These are phyloP conservation scores for Ceratocystis papillata DNA, from an alignment of 2,329 filamentous ascomycete species.

Conservation along the genomic window DNA sequence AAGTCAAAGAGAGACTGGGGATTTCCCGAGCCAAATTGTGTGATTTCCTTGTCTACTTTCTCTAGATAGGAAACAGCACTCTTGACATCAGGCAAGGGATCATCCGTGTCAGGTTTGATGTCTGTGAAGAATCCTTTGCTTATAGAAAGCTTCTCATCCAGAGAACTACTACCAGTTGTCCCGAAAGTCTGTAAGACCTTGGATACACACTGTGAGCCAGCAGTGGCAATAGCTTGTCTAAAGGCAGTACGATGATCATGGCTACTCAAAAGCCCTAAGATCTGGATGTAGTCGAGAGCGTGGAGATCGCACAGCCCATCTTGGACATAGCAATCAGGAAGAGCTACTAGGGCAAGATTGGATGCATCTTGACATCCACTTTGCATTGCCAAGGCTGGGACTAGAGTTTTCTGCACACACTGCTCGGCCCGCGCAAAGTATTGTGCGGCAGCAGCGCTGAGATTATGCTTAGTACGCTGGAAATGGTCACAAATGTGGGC, in stretches of 20 bases:
- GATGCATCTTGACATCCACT: constrained; percentile 11
- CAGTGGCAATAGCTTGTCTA: constrained; percentile 9
- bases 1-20: constrained; percentile 15
- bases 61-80: constrained; percentile 7
- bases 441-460: neutral
- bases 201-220: constrained; percentile 3
- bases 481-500: constrained; percentile 19
- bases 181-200: constrained; percentile 13
- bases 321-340: constrained; percentile 17
- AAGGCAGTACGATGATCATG: constrained; percentile 22
- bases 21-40: neutral
- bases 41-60: neutral
- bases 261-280: constrained; percentile 16
- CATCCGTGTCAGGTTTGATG: neutral
- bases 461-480: constrained; percentile 12
- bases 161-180: neutral
- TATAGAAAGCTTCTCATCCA: constrained; percentile 6
- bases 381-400: constrained; percentile 10
- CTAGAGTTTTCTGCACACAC: constrained; percentile 17
- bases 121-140: constrained; percentile 13
- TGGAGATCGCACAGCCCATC: constrained; percentile 18
- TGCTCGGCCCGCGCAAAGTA: constrained; percentile 18
- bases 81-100: neutral
- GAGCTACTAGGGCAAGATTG: constrained; percentile 8
- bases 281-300: constrained; percentile 17